Base-by-base conservation (phyloP, 2,329 filamentous ascomycete genomes). In the Rhytidhysteron rufulum region DNA sequence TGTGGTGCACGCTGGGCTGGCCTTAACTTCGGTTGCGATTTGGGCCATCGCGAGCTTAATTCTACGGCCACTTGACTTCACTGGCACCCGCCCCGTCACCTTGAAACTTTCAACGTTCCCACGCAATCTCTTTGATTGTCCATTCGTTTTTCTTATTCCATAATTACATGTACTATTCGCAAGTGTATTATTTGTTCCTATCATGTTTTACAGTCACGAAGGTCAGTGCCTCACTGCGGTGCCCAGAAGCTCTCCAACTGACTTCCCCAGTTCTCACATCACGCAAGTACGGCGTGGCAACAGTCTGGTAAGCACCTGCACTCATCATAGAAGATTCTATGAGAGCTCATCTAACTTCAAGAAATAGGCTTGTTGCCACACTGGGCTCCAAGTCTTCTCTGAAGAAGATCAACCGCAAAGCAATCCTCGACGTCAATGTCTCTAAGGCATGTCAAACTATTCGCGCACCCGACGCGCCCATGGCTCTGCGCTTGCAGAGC, bases 141-240 rank as follows among this genome's bases (percentile, higher is more conserved):
- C 30, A n/a, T 46, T 35, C 36, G 33, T 30, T 34, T 38, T 45
- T 49, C 30, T 30, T 44, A 15, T 34, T 7, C 9, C 5, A 13
- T 29, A 13, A 37, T 6, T 33, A 10, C 11, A 15, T 32, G 24
- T 20, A 7, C 31, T 3, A 13, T 29, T 11, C 22, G 27, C 13
- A 16, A 10, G 11, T 36, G n/a, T 37, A 31, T 43, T 18, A 20
- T 29, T 17, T 31, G n/a, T 24, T 30, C 17, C 34, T 56, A 63
- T 25, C 53, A 96, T 96, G 90, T 96, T 96, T 63, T 97, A 95
- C 71, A 94, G 87, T 55, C 88, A 95, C 69, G 90, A 96, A 68
- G 88, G 91, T 93, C 72, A 60, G 83, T 18, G 6, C 17, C 35
- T 20, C 11, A 31, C 24, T 3, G 11, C 25, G 40, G 42, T 32